phyloP scores from a whole-genome alignment of 495 filamentous ascomycete genomes.

The Tuber melanosporum region DNA sequence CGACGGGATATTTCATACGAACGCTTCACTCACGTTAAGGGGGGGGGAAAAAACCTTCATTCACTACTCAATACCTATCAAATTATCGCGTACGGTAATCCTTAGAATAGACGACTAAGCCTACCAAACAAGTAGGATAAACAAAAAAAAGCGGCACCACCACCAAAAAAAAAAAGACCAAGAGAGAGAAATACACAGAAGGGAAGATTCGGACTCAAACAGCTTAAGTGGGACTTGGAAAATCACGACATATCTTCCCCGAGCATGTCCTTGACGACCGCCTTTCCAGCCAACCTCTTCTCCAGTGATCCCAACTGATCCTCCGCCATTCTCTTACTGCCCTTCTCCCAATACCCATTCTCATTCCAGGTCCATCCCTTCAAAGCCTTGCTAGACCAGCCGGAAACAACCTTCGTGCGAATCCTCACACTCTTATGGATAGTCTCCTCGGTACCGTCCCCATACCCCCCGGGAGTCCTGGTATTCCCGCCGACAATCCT shows the following conservation, averaged over 20 bases:
- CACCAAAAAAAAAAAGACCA: background rate
- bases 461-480: slow-evolving; percentile 29
- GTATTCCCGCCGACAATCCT: slow-evolving; percentile 21
- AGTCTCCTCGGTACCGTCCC: slow-evolving; percentile 23
- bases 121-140: too few relatives aligned
- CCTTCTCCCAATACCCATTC: slow-evolving; percentile 25
- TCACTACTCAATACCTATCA: too few relatives aligned
- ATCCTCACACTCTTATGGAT: slow-evolving; percentile 34
- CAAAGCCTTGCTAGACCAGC: slow-evolving; percentile 29
- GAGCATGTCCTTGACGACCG: slow-evolving; percentile 34
- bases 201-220: background rate
- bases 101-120: background rate
- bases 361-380: slow-evolving; percentile 30
- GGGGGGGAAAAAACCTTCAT: background rate
- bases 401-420: slow-evolving; percentile 14
- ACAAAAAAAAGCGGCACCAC: background rate
- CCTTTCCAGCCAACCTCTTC: slow-evolving; percentile 31
- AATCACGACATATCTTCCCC: slow-evolving; percentile 21
- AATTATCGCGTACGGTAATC: too few relatives aligned
- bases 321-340: slow-evolving; percentile 21
- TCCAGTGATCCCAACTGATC: slow-evolving; percentile 31
- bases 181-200: background rate
- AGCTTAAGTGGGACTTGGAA: background rate
- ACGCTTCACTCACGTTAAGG: background rate
- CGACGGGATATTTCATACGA: background rate